Percentiles rank a stretch among this genome's conserved stretches.
Conservation (phyloP, 116 monocot species). For the Posidonia oceanica region DNA sequence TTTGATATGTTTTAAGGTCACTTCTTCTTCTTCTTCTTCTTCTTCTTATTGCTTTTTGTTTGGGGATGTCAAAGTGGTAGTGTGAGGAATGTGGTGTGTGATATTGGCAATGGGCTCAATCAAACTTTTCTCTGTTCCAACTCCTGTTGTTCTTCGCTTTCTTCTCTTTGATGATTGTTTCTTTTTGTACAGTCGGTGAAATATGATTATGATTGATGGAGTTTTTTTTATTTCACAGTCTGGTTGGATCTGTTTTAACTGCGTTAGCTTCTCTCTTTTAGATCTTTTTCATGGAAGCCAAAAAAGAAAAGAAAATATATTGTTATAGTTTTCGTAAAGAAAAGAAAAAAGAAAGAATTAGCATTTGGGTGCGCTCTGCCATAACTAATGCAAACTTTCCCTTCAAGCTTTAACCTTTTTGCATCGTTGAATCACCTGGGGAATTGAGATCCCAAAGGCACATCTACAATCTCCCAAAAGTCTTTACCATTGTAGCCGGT, state of each 20-base stretch:
- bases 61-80: neutral
- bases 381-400: neutral
- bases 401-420: neutral
- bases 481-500: too few species aligned
- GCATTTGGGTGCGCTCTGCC: neutral
- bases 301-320: neutral
- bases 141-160: neutral
- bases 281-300: too few species aligned
- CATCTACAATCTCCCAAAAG: too few species aligned
- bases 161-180: too few species aligned
- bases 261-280: too few species aligned
- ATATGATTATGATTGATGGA: neutral
- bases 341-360: neutral
- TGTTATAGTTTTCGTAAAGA: neutral
- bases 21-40: too few species aligned
- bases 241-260: too few species aligned
- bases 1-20: too few species aligned
- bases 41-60: neutral
- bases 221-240: neutral
- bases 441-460: too few species aligned
- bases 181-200: neutral
- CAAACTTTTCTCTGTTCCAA: neutral
- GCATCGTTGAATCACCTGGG: too few species aligned
- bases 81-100: neutral
- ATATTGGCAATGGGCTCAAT: slow-evolving; percentile 6